Evolutionary conservation across 2,329 filamentous ascomycete species (phyloP).

Genomic region (Exophiala bonariae): DNA sequence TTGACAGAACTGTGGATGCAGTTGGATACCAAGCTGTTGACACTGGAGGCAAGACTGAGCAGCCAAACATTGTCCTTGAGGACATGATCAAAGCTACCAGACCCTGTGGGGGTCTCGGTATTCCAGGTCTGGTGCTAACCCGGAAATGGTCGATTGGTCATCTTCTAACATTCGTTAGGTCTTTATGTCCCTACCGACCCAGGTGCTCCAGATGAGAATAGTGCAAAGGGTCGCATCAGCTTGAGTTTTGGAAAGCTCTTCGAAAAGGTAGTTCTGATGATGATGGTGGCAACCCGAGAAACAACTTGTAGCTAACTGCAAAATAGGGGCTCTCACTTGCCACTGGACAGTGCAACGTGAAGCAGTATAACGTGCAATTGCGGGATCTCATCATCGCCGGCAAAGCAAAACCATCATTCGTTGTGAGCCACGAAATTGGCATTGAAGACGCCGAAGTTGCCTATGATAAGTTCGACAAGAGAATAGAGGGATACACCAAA

Average conservation of each 20-base stretch:
- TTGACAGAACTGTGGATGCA: constrained; percentile 64
- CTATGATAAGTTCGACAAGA: constrained; percentile 67
- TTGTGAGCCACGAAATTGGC: constrained; percentile 64
- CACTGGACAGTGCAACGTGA: constrained; percentile 68
- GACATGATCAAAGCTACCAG: constrained; percentile 64
- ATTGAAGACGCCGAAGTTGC: constrained; percentile 62
- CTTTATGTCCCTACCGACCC: constrained; percentile 53
- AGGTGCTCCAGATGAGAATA: constrained; percentile 61
- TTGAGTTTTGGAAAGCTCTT: constrained; percentile 68
- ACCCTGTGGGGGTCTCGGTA: constrained; percentile 61
- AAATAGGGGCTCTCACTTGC: constrained; percentile 43
- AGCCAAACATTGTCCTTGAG: constrained; percentile 63
- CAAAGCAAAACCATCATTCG: constrained; percentile 65
- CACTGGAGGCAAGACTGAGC: constrained; percentile 57
- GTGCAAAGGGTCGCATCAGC: constrained; percentile 63
- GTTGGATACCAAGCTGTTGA: constrained; percentile 66
- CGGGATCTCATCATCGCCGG: constrained; percentile 66
- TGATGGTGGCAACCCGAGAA: no score
- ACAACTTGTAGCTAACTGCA: no score
- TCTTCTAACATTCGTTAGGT: not conserved
- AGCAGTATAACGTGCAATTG: constrained; percentile 66
- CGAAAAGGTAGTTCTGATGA: constrained; percentile 58
- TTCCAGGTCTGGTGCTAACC: constrained; percentile 51
- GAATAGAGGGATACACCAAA: constrained; percentile 68
- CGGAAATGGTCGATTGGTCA: constrained; percentile 23